Evolutionary conservation across 306 rosid genomes (phyloP), one percentile per base, ranked within the genome.

Genomic region (Cicer cuneatum): DNA sequence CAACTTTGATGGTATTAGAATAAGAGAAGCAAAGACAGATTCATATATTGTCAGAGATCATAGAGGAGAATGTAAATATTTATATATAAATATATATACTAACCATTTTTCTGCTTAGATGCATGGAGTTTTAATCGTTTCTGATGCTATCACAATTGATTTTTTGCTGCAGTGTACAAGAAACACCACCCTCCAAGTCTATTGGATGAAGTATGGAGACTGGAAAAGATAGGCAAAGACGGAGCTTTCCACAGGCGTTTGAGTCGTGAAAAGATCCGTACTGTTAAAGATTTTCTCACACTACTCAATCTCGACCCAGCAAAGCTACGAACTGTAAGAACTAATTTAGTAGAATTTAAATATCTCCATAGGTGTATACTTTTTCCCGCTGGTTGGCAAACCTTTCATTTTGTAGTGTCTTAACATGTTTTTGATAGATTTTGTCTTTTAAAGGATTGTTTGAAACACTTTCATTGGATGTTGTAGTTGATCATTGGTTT

Each of bases 201-300:
- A 84, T 75, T 46, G 21, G 99, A 94, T 83, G 99, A 94, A 81
- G 96, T 94, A 71, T 94, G 99, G 99, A 86, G 99, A 86, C 74
- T 95, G 75, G 98, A 90, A 76, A 95, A 92, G 89, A 95, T 92
- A 63, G 96, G 99, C 46, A 95, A 95, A 81, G 99, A 95, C 6
- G 99, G 99, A 83, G 97, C 98, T 73, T 95, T 92, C 78, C 99
- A 95, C 78, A 90, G 86, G 84, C 96, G 99, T 42, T 77, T 95
- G 86, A 83, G 87, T 66, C 83, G 89, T 64, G 92, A 89, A 87
- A 86, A 69, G 72, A 81, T 95, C 83, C 41, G 16, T 8, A 90
- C 90, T 0, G 99, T 94, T 78, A 81, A 86, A 81, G 99, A 94
- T 84, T 92, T 94, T 84, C 91, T 95, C 72, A 95, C 77, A 61